These are phyloP conservation scores for Xanthoceras sorbifolium DNA, from an alignment of 345 rosid genomes.

Conservation along the genomic window DNA sequence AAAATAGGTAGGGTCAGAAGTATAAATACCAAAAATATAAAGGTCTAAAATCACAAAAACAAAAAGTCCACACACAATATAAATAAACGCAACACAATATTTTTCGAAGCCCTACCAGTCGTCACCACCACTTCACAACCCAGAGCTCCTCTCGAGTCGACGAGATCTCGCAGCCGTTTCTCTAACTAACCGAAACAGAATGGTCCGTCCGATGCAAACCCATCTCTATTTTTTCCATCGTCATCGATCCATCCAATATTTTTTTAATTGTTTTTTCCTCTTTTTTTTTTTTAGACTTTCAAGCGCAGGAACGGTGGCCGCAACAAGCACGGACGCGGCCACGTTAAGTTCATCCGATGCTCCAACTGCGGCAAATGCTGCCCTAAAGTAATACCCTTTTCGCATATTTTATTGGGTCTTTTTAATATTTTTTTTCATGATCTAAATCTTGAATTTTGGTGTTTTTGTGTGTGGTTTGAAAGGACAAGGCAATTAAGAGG, in stretches of 20 bases:
- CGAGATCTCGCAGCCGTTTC: neutral
- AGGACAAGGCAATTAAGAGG: conserved; percentile 91
- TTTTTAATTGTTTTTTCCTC: neutral
- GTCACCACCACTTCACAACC: neutral
- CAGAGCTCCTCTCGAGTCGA: neutral
- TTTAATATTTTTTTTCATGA: neutral
- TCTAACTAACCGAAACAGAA: neutral
- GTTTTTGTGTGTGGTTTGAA: neutral
- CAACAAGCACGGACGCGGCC: conserved; percentile 96
- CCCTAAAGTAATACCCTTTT: conserved; percentile 54
- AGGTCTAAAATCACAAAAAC: neutral
- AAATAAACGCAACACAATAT: neutral
- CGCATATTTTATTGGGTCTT: neutral
- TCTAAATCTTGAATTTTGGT: neutral
- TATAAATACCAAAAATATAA: neutral
- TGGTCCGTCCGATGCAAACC: neutral
- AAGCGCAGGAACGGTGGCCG: conserved; percentile 95
- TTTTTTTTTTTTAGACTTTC: conserved; percentile 55
- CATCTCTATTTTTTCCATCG: neutral
- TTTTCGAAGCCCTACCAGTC: neutral
- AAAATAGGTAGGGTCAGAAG: neutral
- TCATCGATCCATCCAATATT: neutral
- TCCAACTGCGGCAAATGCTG: conserved; percentile 97
- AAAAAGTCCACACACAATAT: neutral
- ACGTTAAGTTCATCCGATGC: conserved; percentile 84